Evolutionary conservation across 1,284 basidiomycete species (phyloP).

Genomic region (Microbotryomycetes sp.): DNA sequence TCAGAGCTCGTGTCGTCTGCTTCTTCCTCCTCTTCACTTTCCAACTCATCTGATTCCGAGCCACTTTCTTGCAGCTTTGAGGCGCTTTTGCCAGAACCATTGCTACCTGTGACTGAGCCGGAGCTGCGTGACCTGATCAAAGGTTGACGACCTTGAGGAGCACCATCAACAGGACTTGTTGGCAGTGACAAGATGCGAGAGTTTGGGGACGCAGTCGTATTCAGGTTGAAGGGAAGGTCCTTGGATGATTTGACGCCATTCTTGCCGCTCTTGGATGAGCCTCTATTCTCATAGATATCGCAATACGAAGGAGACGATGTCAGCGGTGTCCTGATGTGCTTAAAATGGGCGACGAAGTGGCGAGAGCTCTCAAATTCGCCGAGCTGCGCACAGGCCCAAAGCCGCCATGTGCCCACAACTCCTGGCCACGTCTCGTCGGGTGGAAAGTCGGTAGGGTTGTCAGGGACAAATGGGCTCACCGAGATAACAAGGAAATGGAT

Average conservation of each 20-base stretch:
- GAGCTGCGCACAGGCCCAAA: neutral
- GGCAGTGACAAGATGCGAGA: neutral
- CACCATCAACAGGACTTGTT: neutral
- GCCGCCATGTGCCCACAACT: too few species aligned
- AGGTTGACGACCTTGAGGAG: neutral
- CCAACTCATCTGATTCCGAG: too few species aligned
- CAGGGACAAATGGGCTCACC: neutral
- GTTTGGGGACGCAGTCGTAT: neutral
- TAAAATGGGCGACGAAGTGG: neutral
- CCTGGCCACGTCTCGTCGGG: too few species aligned
- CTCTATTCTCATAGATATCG: too few species aligned
- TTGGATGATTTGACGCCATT: neutral
- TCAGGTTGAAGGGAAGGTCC: neutral
- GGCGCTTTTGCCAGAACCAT: neutral
- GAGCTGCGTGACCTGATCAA: neutral
- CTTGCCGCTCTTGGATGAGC: neutral
- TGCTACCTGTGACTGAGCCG: neutral
- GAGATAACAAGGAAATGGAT: neutral
- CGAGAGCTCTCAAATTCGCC: neutral
- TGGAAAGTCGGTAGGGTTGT: too few species aligned
- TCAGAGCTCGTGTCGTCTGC: neutral
- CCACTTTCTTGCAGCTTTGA: neutral
- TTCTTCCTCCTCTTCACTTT: neutral
- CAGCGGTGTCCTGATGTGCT: too few species aligned
- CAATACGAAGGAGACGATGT: neutral